Evolutionary conservation across 2,329 filamentous ascomycete genomes (phyloP).

Genomic region (Botrytis hyacinthi): DNA sequence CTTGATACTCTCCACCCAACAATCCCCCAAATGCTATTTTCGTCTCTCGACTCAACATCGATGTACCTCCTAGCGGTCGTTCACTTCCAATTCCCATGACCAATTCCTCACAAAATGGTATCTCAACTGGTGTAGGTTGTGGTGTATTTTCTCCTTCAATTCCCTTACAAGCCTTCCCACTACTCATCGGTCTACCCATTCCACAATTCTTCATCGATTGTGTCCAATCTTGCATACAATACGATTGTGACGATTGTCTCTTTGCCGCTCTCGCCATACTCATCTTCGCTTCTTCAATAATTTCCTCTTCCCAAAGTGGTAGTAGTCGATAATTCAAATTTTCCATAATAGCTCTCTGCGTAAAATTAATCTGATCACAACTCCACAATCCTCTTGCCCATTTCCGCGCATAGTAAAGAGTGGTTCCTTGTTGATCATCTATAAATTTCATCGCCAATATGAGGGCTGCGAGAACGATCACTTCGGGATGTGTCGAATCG

Average conservation of each 20-base stretch:
- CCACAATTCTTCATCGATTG: constrained; percentile 1
- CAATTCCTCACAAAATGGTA: background rate
- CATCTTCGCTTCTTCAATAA: constrained; percentile 57
- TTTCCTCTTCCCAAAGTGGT: constrained; percentile 55
- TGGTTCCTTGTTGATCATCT: constrained; percentile 56
- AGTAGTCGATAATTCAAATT: constrained; percentile 62
- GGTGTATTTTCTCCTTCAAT: constrained; percentile 13
- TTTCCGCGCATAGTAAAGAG: constrained; percentile 50
- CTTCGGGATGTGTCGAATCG: constrained; percentile 59
- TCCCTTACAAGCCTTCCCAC: constrained; percentile 13
- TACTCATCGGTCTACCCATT: background rate
- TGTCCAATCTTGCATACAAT: constrained; percentile 19
- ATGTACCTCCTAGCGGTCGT: background rate
- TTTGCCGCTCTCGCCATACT: constrained; percentile 61
- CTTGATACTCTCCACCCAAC: background rate
- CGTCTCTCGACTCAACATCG: constrained; percentile 13
- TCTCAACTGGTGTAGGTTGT: constrained; percentile 15
- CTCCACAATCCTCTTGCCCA: constrained; percentile 60
- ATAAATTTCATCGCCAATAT: constrained; percentile 65
- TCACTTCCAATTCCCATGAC: background rate
- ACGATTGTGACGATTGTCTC: constrained; percentile 2
- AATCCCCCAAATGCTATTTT: constrained; percentile 12
- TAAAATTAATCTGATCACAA: constrained; percentile 60
- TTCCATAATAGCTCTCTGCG: constrained; percentile 63
- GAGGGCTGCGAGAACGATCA: constrained; percentile 61